Conservation (phyloP, 257 asterid genomes). For the Plectranthus barbatus region DNA sequence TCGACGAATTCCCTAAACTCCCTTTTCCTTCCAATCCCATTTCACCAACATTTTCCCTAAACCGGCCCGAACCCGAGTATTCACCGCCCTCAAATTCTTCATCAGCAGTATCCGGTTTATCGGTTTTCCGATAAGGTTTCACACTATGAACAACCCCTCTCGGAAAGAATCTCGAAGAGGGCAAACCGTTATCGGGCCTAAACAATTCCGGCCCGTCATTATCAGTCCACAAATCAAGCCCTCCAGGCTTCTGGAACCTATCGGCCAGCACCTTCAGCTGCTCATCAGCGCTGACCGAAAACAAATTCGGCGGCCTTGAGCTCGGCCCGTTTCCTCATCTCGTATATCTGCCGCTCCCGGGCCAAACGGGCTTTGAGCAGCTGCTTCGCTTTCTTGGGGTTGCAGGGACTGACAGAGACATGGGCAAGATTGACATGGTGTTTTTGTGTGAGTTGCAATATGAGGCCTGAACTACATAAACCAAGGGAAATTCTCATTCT, state of each 20-base stretch:
- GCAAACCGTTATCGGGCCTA: slow-evolving; percentile 40
- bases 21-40: slow-evolving; percentile 12
- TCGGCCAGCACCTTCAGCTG: slow-evolving; percentile 92
- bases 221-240: slow-evolving; percentile 92
- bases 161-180: slow-evolving; percentile 79
- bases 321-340: slow-evolving; percentile 94
- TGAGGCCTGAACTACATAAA: no score
- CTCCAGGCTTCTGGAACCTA: slow-evolving; percentile 93
- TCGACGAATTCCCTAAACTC: neutral
- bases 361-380: slow-evolving; percentile 78
- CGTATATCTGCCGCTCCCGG: slow-evolving; percentile 86
- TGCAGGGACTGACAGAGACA: slow-evolving; percentile 27
- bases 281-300: slow-evolving; percentile 88
- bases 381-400: slow-evolving; percentile 67
- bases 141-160: slow-evolving; percentile 85
- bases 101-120: neutral
- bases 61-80: slow-evolving; percentile 30
- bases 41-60: slow-evolving; percentile 3
- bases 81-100: slow-evolving; percentile 21
- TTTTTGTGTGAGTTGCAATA: no score
- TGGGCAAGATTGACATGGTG: slow-evolving; percentile 36
- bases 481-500: no score
- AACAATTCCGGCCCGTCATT: slow-evolving; percentile 87
- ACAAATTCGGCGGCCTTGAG: slow-evolving; percentile 78
- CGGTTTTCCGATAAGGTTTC: slow-evolving; percentile 52